Conservation (phyloP, 305 asterid species). For the Galium porrigens region DNA sequence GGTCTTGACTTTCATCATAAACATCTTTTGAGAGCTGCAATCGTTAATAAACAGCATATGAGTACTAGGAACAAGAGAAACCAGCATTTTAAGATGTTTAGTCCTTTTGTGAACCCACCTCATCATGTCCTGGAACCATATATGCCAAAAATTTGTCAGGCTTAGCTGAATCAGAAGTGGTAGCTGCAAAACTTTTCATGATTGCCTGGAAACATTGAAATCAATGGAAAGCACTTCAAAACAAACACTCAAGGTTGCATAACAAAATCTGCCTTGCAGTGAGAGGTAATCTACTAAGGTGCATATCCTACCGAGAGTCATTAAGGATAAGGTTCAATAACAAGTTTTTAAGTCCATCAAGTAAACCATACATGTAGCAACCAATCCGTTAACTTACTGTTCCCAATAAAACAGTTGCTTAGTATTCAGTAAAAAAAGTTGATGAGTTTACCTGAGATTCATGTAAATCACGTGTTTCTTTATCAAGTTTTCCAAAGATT, state of each 20-base stretch:
- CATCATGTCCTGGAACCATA: constrained; percentile 74
- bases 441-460: constrained; percentile 46
- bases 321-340: too few relatives aligned
- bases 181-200: constrained; percentile 69
- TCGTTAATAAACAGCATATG: constrained; percentile 7
- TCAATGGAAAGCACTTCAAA: neutral
- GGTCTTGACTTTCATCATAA: constrained; percentile 68
- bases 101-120: constrained; percentile 30
- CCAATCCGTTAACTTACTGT: neutral
- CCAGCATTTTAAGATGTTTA: neutral
- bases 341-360: neutral
- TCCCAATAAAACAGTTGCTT: neutral
- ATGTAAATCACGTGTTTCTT: constrained; percentile 46
- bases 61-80: neutral
- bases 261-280: neutral
- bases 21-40: constrained; percentile 73
- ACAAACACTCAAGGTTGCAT: neutral
- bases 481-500: constrained; percentile 45
- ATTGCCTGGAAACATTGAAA: constrained; percentile 52
- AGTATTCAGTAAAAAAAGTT: too few relatives aligned
- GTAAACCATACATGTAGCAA: neutral
- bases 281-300: neutral
- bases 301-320: neutral
- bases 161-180: constrained; percentile 42
- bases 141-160: constrained; percentile 75